phyloP scores from a whole-genome alignment of 805 yeast species.

The Clavispora vitiphila region DNA sequence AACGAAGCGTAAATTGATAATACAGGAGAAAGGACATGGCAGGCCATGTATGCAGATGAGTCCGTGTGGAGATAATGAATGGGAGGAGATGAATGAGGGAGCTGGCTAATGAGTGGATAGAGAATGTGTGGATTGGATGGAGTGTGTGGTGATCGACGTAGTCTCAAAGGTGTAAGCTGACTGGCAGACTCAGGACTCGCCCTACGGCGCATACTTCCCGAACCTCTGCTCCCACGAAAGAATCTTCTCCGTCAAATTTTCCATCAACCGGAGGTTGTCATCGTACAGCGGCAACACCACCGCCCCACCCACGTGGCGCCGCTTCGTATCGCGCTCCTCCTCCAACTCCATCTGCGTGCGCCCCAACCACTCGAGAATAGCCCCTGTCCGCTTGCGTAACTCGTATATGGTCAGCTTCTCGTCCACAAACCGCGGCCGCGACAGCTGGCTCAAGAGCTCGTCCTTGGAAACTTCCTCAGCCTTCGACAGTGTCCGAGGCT shows the following conservation, averaged over 20 bases:
- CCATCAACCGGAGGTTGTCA: constrained; percentile 63
- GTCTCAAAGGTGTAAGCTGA: too few species aligned
- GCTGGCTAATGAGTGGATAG: too few species aligned
- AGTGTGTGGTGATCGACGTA: too few species aligned
- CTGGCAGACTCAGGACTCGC: too few species aligned
- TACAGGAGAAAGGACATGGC: background rate
- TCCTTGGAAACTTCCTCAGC: constrained; percentile 24
- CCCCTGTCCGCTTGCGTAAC: constrained; percentile 82
- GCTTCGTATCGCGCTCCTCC: constrained; percentile 40
- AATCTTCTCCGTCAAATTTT: constrained; percentile 64
- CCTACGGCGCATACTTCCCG: constrained; percentile 45
- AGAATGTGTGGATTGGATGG: too few species aligned
- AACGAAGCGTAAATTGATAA: background rate
- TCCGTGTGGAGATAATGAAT: too few species aligned
- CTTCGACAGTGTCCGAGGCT: constrained; percentile 8
- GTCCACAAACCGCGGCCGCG: constrained; percentile 80
- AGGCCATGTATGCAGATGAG: constrained; percentile 1
- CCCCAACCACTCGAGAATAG: constrained; percentile 86
- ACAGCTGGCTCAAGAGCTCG: constrained; percentile 60
- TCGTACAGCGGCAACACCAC: constrained; percentile 31
- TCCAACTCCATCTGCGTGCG: constrained; percentile 81
- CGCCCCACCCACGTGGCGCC: constrained; percentile 9
- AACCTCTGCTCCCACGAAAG: constrained; percentile 76
- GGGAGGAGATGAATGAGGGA: too few species aligned
- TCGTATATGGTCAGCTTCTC: constrained; percentile 71